Conservation (phyloP, 306 rosid species). For the Macrotyloma uniflorum region DNA sequence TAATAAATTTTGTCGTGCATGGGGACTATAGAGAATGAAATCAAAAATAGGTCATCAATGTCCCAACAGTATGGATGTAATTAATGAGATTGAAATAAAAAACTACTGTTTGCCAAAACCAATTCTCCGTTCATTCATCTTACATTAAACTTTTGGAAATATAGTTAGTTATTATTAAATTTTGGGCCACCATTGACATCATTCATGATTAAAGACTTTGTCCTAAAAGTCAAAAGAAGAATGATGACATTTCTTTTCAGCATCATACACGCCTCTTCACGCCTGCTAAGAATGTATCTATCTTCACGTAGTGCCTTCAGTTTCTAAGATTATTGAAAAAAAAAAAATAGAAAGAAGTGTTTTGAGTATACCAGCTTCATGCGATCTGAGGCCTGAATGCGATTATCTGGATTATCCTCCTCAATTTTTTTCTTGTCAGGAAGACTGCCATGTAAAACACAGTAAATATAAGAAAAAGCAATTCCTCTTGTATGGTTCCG, state of each 20-base stretch:
- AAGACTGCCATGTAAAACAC: slow-evolving; percentile 60
- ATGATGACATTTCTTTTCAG: neutral
- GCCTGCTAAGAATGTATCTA: neutral
- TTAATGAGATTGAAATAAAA: neutral
- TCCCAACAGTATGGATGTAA: slow-evolving; percentile 30
- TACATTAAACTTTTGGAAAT: neutral
- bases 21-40: slow-evolving; percentile 34
- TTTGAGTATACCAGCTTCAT: slow-evolving; percentile 66
- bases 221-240: slow-evolving; percentile 6
- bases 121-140: slow-evolving; percentile 24
- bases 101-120: neutral
- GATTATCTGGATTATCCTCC: slow-evolving; percentile 52
- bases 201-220: slow-evolving; percentile 6
- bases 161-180: neutral
- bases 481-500: slow-evolving; percentile 18
- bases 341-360: neutral
- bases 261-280: neutral
- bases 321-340: neutral
- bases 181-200: slow-evolving; percentile 11
- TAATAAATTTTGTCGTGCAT: slow-evolving; percentile 23
- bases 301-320: neutral
- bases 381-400: slow-evolving; percentile 52
- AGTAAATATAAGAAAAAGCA: slow-evolving; percentile 23
- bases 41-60: slow-evolving; percentile 32
- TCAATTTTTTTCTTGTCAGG: slow-evolving; percentile 65